phyloP scores from a whole-genome alignment of 176 grass and related monocot genomes.

The Musa itinerans region DNA sequence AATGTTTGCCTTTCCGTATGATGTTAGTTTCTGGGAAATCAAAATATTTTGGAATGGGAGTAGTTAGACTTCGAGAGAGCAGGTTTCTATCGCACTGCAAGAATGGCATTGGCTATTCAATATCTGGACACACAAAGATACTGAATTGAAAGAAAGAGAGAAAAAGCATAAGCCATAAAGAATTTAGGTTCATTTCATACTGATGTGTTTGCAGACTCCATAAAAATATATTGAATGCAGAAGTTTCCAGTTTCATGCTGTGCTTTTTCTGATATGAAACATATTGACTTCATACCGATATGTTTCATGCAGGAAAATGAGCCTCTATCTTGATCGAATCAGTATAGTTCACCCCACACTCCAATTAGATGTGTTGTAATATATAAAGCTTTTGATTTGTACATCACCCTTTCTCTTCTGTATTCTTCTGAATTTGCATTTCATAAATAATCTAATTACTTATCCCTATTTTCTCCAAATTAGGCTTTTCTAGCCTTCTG shows the following conservation, averaged over 20 bases:
- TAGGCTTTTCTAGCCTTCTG: conserved; percentile 89
- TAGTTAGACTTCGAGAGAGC: too few relatives aligned
- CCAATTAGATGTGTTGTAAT: neutral
- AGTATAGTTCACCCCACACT: neutral
- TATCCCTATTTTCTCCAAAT: conserved; percentile 7
- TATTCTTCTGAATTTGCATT: conserved; percentile 2
- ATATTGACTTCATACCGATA: too few relatives aligned
- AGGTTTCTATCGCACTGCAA: too few relatives aligned
- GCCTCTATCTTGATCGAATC: too few relatives aligned
- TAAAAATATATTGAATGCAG: too few relatives aligned
- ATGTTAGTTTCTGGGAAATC: neutral
- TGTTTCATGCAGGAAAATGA: neutral
- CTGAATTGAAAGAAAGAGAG: too few relatives aligned
- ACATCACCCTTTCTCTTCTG: neutral
- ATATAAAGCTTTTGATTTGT: neutral
- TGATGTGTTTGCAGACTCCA: too few relatives aligned
- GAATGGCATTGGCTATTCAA: too few relatives aligned
- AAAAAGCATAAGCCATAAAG: neutral
- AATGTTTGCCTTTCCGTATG: neutral
- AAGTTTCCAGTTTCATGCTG: too few relatives aligned
- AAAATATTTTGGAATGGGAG: too few relatives aligned
- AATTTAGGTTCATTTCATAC: neutral
- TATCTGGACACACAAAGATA: too few relatives aligned
- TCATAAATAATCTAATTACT: conserved; percentile 5
- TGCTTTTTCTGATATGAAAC: too few relatives aligned